Conservation (phyloP, 306 rosid species). For the Acmispon strigosus region DNA sequence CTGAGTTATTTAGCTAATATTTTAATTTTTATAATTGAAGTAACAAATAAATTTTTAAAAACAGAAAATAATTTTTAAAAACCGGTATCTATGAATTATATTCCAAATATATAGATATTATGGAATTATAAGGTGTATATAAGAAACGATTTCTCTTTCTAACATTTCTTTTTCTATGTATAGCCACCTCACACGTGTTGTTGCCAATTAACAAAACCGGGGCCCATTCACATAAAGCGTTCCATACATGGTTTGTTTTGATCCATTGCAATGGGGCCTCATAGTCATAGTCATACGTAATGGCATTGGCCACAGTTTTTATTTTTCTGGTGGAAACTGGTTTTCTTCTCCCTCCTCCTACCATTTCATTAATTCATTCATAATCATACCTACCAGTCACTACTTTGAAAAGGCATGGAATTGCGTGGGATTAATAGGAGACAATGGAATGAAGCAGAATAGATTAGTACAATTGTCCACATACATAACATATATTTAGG, state of each 20-base stretch:
- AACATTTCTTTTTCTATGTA: background rate
- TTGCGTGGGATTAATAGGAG: background rate
- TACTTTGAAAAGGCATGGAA: slow-evolving; percentile 11
- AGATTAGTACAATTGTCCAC: slow-evolving; percentile 19
- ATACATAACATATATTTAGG: background rate
- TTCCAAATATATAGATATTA: too few relatives aligned
- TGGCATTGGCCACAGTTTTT: background rate
- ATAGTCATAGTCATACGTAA: background rate
- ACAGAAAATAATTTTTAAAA: too few relatives aligned
- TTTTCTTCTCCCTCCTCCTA: background rate
- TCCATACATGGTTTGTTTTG: background rate
- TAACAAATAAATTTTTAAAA: too few relatives aligned
- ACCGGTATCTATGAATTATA: too few relatives aligned
- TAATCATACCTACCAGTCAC: background rate
- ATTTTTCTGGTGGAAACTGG: background rate
- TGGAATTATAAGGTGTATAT: too few relatives aligned
- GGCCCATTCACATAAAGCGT: slow-evolving; percentile 18
- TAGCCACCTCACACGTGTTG: slow-evolving; percentile 43
- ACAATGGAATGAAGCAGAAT: background rate
- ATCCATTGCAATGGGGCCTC: slow-evolving; percentile 18
- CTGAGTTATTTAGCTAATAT: too few relatives aligned
- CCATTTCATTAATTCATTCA: background rate
- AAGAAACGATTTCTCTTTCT: too few relatives aligned
- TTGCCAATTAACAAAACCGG: slow-evolving; percentile 14
- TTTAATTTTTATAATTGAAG: too few relatives aligned